Conservation (phyloP, 202 grass and related monocot species). For the Panicum virgatum region DNA sequence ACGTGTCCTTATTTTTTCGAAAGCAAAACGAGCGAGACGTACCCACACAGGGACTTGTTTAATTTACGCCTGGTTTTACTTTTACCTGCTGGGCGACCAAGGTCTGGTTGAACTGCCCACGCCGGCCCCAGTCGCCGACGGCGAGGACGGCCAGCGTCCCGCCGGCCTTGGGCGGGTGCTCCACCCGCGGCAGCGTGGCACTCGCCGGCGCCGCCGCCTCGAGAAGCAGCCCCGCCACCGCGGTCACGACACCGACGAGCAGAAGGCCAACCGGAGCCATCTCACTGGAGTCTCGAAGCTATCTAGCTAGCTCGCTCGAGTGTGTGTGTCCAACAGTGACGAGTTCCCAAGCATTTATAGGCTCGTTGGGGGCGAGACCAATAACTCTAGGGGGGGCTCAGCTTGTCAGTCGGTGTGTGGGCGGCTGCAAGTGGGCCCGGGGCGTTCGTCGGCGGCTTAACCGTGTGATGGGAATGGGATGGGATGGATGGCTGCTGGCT, state of each 20-base stretch:
- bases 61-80: background rate
- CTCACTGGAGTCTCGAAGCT: no score
- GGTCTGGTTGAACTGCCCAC: constrained; percentile 79
- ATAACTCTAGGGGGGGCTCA: background rate
- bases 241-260: background rate
- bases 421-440: background rate
- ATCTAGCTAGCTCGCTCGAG: background rate
- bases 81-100: constrained; percentile 66
- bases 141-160: constrained; percentile 63
- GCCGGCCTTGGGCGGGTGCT: constrained; percentile 55
- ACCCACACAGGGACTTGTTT: no score
- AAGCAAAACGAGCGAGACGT: no score
- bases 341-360: constrained; percentile 9
- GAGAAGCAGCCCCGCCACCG: background rate
- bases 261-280: background rate
- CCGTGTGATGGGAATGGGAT: no score
- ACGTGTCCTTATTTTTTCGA: no score
- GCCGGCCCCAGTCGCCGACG: constrained; percentile 85
- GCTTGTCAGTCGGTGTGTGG: background rate
- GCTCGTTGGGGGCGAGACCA: background rate
- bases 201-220: background rate
- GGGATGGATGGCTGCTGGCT: background rate
- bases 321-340: background rate
- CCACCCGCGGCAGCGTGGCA: constrained; percentile 45
- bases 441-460: background rate